Percentiles rank a stretch among this genome's conserved stretches.
Evolutionary conservation across 208 protist genomes (phyloP).

Genomic region (Leishmania arabica): DNA sequence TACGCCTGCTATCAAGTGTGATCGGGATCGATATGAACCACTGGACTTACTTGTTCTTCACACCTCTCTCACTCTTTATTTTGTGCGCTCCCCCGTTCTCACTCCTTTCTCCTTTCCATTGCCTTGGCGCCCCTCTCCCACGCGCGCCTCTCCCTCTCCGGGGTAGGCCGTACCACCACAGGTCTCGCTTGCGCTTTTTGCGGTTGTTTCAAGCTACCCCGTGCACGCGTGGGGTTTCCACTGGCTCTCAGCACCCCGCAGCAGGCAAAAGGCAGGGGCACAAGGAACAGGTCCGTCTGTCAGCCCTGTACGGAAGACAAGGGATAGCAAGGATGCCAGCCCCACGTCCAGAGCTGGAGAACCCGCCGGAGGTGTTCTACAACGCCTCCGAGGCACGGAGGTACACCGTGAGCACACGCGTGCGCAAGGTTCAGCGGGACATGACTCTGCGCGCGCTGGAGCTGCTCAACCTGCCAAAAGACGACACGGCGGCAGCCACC

Average conservation of each 20-base stretch:
- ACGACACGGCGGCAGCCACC: constrained; percentile 12
- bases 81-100: neutral
- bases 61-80: neutral
- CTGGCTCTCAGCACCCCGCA: neutral
- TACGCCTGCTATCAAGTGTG: neutral
- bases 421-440: constrained; percentile 96
- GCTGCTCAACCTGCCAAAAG: constrained; percentile 92
- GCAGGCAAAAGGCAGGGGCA: neutral
- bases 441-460: constrained; percentile 98
- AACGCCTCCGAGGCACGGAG: constrained; percentile 93
- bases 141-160: neutral
- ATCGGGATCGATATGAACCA: neutral
- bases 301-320: neutral
- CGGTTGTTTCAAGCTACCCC: no score
- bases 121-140: neutral
- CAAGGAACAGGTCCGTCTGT: neutral
- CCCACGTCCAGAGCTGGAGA: constrained; percentile 90
- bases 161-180: neutral
- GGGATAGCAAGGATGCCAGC: constrained; percentile 45
- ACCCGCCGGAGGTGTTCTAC: constrained; percentile 97
- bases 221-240: neutral
- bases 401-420: constrained; percentile 96
- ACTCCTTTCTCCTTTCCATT: no score
- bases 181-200: neutral
- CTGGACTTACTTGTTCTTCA: neutral